Evolutionary conservation across 345 rosid species (phyloP).

Genomic region (Garcia nutans): DNA sequence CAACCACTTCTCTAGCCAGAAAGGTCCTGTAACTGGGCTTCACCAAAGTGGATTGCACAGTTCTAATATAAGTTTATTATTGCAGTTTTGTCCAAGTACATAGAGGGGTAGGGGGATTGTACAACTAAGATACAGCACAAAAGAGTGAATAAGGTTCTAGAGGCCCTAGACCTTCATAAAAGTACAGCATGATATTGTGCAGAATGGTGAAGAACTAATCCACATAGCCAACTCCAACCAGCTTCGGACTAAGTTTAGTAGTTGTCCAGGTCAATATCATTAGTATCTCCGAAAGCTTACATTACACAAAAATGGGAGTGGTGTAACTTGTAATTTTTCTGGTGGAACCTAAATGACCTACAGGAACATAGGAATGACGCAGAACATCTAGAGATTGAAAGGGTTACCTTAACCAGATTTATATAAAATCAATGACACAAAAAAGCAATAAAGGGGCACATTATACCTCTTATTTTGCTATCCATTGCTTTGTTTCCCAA

Average conservation of each 20-base stretch:
- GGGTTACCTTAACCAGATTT: slow-evolving; percentile 11
- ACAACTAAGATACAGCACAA: too few relatives aligned
- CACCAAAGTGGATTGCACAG: neutral
- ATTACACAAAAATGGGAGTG: neutral
- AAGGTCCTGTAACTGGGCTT: neutral
- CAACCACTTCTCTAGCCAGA: neutral
- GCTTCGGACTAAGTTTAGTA: too few relatives aligned
- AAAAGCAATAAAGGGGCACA: slow-evolving; percentile 24
- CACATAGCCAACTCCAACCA: too few relatives aligned
- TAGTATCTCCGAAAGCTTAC: neutral
- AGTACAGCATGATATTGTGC: too few relatives aligned
- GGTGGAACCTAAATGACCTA: neutral
- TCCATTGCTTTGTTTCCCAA: slow-evolving; percentile 97
- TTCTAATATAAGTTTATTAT: too few relatives aligned
- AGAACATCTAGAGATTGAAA: neutral
- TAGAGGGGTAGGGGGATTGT: too few relatives aligned
- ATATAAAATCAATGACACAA: slow-evolving; percentile 29
- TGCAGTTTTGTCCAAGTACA: too few relatives aligned
- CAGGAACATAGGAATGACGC: neutral
- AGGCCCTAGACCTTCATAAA: too few relatives aligned
- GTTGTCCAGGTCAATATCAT: neutral
- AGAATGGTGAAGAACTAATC: too few relatives aligned
- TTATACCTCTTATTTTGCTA: slow-evolving; percentile 84
- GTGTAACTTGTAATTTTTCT: neutral
- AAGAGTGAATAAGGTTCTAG: too few relatives aligned